Conservation (phyloP, 116 monocot species). For the Papilionanthe hybrid region DNA sequence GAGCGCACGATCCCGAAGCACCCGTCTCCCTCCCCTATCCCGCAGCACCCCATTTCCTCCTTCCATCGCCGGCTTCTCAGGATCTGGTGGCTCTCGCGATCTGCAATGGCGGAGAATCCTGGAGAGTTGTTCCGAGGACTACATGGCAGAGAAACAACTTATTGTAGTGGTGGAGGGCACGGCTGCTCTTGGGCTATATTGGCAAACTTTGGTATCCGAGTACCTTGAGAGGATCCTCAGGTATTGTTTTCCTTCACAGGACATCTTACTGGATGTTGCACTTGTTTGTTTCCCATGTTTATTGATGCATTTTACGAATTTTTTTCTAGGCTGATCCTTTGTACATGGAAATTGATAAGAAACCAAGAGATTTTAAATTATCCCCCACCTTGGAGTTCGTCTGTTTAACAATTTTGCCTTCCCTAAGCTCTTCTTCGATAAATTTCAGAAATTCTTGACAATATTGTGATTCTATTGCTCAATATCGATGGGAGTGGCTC, state of each 20-base stretch:
- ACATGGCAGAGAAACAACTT: slow-evolving; percentile 55
- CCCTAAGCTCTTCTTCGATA: neutral
- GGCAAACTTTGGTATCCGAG: slow-evolving; percentile 57
- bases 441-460: neutral
- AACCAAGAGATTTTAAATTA: neutral
- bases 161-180: slow-evolving; percentile 83
- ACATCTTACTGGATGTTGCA: neutral
- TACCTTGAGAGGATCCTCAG: slow-evolving; percentile 94
- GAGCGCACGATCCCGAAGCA: no score
- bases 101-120: neutral
- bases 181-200: slow-evolving; percentile 76
- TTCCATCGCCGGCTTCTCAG: no score
- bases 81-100: neutral
- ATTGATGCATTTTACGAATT: neutral
- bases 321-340: neutral
- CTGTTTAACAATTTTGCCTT: neutral
- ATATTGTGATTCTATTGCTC: neutral
- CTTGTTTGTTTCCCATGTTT: neutral
- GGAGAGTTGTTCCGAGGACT: neutral
- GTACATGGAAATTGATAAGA: neutral
- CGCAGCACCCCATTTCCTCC: no score
- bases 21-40: no score
- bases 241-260: slow-evolving; percentile 14
- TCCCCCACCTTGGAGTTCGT: neutral
- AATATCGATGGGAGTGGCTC: neutral